A percentile compares a stretch with the other conserved stretches of the same genome.
Evolutionary conservation across 75 land plant genomes (phyloP).

Genomic region (Selaginella tamariscina): DNA sequence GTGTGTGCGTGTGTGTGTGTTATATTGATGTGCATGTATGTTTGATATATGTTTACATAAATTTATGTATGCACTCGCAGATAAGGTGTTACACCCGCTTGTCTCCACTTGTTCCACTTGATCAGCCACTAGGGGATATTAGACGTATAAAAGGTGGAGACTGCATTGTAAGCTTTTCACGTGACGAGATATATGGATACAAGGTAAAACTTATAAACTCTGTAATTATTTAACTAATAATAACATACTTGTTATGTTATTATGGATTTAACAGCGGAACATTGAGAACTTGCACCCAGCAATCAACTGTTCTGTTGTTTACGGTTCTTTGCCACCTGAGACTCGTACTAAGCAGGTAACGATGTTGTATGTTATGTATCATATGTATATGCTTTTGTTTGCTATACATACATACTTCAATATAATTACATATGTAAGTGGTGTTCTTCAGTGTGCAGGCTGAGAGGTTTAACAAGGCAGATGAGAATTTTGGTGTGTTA

Average conservation of each 20-base stretch:
- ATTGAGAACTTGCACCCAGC: conserved; percentile 37
- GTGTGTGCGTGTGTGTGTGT: background rate
- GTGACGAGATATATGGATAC: conserved; percentile 39
- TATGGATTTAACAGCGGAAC: conserved; percentile 44
- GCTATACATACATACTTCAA: no score
- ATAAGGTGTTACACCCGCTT: conserved; percentile 67
- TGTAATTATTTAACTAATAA: no score
- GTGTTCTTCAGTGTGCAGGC: conserved; percentile 44
- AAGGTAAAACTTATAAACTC: no score
- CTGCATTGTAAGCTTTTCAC: conserved; percentile 79
- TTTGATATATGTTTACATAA: conserved; percentile 10
- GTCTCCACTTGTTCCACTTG: conserved; percentile 49
- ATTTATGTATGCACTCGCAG: conserved; percentile 25
- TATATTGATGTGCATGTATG: background rate
- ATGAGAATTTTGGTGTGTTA: conserved; percentile 65
- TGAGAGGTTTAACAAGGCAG: conserved; percentile 65
- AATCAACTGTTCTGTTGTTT: conserved; percentile 80
- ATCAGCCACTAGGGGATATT: conserved; percentile 46
- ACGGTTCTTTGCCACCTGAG: conserved; percentile 89
- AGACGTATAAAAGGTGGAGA: conserved; percentile 48
- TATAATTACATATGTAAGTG: no score
- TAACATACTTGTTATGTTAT: no score
- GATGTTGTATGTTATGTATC: no score
- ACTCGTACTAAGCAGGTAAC: conserved; percentile 80
- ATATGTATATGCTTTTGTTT: no score